Conservation (phyloP, 345 rosid genomes). For the Arabis hirsuta region DNA sequence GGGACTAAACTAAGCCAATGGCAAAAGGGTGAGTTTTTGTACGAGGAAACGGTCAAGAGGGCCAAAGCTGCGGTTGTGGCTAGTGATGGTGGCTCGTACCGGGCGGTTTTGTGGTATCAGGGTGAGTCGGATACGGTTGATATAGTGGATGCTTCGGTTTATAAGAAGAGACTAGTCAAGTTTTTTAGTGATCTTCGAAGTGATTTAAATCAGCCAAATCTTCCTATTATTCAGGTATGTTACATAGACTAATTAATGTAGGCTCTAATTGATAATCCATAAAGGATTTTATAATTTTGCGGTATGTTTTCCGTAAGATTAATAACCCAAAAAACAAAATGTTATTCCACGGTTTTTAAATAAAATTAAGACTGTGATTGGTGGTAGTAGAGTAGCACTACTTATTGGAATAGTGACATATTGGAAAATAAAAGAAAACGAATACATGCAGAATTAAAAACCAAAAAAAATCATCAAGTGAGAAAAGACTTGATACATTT, state of each 20-base stretch:
- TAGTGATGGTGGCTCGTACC: constrained; percentile 48
- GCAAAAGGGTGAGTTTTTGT: constrained; percentile 63
- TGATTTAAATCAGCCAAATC: constrained; percentile 65
- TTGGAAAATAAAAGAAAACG: neutral
- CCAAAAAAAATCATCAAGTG: neutral
- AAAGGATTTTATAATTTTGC: neutral
- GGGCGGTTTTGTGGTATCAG: constrained; percentile 82
- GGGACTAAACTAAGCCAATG: constrained; percentile 76
- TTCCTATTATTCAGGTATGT: constrained; percentile 73
- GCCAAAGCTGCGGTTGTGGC: constrained; percentile 44
- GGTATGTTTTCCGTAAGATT: neutral
- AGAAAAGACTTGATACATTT: neutral
- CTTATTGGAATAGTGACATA: neutral
- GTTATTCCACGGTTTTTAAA: too few relatives aligned
- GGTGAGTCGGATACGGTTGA: constrained; percentile 73
- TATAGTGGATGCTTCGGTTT: constrained; percentile 56
- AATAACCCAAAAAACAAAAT: too few relatives aligned
- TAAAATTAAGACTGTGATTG: too few relatives aligned
- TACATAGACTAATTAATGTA: neutral
- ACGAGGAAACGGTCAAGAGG: constrained; percentile 58
- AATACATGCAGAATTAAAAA: neutral
- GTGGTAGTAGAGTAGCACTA: too few relatives aligned
- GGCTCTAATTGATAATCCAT: neutral
- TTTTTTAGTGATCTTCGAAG: constrained; percentile 61
- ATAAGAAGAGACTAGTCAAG: constrained; percentile 53